Percentiles rank a stretch among this genome's conserved stretches.
Evolutionary conservation across 306 rosid genomes (phyloP).

Genomic region (Sphenostylis stenocarpa): DNA sequence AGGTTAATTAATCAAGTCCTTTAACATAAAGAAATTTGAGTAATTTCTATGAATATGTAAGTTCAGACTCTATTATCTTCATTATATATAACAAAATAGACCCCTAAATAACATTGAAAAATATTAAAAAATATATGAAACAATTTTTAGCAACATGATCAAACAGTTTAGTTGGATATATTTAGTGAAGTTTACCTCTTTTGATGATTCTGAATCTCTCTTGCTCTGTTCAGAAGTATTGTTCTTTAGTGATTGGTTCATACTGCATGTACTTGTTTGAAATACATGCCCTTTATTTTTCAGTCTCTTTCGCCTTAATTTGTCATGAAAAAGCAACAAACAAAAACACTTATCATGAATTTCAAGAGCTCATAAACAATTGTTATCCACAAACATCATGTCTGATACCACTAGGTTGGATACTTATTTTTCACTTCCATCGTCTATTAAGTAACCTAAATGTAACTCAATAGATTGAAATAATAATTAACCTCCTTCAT

Average conservation of each 20-base stretch:
- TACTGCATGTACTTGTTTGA: constrained; percentile 30
- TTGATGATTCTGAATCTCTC: constrained; percentile 35
- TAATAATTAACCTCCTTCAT: too few species aligned
- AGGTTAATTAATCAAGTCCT: too few species aligned
- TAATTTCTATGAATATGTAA: too few species aligned
- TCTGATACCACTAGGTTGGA: not conserved
- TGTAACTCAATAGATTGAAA: too few species aligned
- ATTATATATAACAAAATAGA: too few species aligned
- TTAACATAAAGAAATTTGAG: too few species aligned
- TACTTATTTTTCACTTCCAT: not conserved
- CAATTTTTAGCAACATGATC: too few species aligned
- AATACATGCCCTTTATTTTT: constrained; percentile 36
- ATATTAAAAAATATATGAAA: too few species aligned
- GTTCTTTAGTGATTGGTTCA: constrained; percentile 29
- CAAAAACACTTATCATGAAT: not conserved
- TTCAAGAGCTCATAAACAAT: not conserved
- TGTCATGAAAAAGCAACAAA: constrained; percentile 34
- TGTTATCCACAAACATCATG: not conserved
- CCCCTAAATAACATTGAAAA: too few species aligned
- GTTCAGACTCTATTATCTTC: too few species aligned
- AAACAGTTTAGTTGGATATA: not conserved
- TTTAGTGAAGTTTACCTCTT: constrained; percentile 34
- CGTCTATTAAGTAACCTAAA: too few species aligned
- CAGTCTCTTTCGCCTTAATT: constrained; percentile 40
- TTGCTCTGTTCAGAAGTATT: constrained; percentile 18